Conservation (phyloP, 805 yeast species). For the Saccharomycopsis olivae region DNA sequence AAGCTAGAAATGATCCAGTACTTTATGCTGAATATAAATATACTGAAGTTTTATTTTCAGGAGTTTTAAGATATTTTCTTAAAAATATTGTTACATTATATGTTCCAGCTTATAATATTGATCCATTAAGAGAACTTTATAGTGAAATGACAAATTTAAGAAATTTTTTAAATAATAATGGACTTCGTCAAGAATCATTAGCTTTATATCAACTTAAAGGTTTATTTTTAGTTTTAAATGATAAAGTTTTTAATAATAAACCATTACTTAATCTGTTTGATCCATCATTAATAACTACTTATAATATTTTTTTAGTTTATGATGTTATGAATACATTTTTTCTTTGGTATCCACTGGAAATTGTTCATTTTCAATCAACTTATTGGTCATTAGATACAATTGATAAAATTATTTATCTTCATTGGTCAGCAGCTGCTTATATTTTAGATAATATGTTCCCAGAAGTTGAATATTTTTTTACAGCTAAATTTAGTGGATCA, state of each 20-base stretch:
- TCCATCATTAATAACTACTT: constrained; percentile 4
- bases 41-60: constrained; percentile 1
- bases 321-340: constrained; percentile 5
- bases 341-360: constrained; percentile 6
- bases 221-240: constrained; percentile 3
- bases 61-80: constrained; percentile 1
- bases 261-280: constrained; percentile 3
- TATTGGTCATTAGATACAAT: constrained; percentile 3
- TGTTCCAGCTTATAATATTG: constrained; percentile 6
- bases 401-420: constrained; percentile 11
- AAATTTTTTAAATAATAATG: background rate
- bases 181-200: background rate
- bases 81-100: constrained; percentile 5
- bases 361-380: constrained; percentile 3
- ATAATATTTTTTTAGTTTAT: constrained; percentile 3
- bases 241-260: constrained; percentile 6
- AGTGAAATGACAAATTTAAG: constrained; percentile 3
- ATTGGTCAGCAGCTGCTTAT: constrained; percentile 12
- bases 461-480: constrained; percentile 11
- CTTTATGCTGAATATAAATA: background rate
- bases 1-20: background rate
- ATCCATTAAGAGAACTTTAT: constrained; percentile 8
- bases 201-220: constrained; percentile 1
- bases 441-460: constrained; percentile 16
- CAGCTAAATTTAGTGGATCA: constrained; percentile 10